Conservation (phyloP, 345 rosid genomes). For the Citrus mangshanensis region DNA sequence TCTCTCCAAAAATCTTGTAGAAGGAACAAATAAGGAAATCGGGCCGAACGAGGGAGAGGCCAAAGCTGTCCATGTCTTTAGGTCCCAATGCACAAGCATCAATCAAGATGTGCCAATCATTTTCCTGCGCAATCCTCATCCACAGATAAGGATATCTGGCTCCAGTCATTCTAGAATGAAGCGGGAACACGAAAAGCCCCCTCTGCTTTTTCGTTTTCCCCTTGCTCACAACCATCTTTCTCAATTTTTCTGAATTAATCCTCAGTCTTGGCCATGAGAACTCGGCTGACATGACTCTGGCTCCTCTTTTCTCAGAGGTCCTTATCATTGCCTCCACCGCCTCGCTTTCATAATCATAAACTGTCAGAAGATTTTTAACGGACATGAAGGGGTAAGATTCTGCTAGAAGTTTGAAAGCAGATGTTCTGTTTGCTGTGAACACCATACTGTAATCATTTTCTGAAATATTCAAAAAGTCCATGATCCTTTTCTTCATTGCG, state of each 20-base stretch:
- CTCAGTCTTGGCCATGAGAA: conserved; percentile 90
- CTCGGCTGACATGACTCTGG: conserved; percentile 65
- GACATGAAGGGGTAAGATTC: conserved; percentile 83
- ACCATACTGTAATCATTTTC: conserved; percentile 82
- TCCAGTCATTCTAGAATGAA: conserved; percentile 86
- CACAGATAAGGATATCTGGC: conserved; percentile 86
- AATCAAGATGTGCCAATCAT: conserved; percentile 83
- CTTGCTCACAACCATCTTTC: conserved; percentile 56
- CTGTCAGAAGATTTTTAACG: conserved; percentile 59
- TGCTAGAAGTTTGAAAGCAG: conserved; percentile 89
- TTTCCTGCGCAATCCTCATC: conserved; percentile 88
- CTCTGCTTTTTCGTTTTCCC: conserved; percentile 50
- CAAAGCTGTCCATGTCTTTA: conserved; percentile 94
- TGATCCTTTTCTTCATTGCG: conserved; percentile 69
- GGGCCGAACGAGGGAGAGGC: conserved; percentile 77
- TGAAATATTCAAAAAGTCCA: conserved; percentile 70
- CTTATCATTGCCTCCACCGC: conserved; percentile 68
- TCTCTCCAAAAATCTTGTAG: conserved; percentile 90
- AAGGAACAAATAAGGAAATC: conserved; percentile 86
- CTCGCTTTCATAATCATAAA: conserved; percentile 87
- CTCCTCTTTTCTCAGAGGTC: conserved; percentile 73
- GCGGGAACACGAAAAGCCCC: conserved; percentile 86
- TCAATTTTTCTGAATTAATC: conserved; percentile 63
- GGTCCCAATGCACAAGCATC: conserved; percentile 95
- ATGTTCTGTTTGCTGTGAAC: conserved; percentile 80